Base-by-base conservation (phyloP, 2,329 filamentous ascomycete genomes). In the Elsinoe australis region DNA sequence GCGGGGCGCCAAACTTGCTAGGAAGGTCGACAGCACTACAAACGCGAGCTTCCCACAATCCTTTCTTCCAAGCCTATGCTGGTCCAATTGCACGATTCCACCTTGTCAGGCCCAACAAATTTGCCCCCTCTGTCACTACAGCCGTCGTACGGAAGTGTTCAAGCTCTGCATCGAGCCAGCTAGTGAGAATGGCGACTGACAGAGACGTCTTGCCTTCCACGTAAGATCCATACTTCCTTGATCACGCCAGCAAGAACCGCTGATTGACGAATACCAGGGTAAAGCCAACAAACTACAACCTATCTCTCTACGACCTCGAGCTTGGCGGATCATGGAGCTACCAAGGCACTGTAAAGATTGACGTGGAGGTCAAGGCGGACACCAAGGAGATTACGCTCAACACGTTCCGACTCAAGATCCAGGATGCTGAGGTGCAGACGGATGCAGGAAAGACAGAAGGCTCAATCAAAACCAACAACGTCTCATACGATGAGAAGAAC, bases 371-470 rank as follows among this genome's bases (percentile, higher is more conserved):
- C 64, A 74, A 75, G 56, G 79, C 82, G 62, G 70, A 81, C 26
- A 84, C 83, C 55, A 85, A 78, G 59, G 78, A 87, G 56, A 80
- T 98, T 53, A 79, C 85, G 33, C 71, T 96, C 65, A 98, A 98
- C 67, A 75, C 85, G 34, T 79, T 92, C 60, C 82, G 95, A 64
- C 76, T 98, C 59, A 85, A 85, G 62, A 76, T 96, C 31, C 74
- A 81, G 54, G 73, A 71, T 52, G 82, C 77, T 2, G 80, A 83
- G 62, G 68, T 90, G 49, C 69, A 71, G 38, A 65, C 78, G 36
- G 75, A 79, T 50, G 70, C 75, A 51, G 72, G 69, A 54, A 78
- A 81, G 66, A 71, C 73, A 41, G 71, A 75, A 50, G 73, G 76
- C 54, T 65, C 74, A 48, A 67, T 75, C 55, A 71, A 82, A 59